These are phyloP conservation scores for Knoxia roxburghii DNA, from an alignment of 257 asterid genomes.

Conservation along the genomic window DNA sequence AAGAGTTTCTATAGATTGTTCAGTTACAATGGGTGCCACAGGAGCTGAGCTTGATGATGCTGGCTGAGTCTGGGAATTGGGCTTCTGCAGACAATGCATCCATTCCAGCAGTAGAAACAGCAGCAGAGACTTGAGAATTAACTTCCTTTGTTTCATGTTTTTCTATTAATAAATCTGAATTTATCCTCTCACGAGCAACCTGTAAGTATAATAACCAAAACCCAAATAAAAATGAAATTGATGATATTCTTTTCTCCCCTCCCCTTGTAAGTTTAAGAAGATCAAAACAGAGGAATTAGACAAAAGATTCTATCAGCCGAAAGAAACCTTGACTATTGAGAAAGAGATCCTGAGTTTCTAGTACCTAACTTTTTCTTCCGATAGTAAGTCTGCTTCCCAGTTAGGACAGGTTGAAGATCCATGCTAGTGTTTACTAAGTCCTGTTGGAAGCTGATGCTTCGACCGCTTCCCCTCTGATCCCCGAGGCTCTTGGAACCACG, in stretches of 20 bases:
- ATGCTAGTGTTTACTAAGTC: too few relatives aligned
- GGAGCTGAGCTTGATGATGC: conserved; percentile 52
- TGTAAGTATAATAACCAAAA: conserved; percentile 26
- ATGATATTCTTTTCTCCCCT: not conserved
- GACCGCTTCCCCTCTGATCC: too few relatives aligned
- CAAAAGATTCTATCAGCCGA: conserved; percentile 23
- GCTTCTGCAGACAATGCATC: conserved; percentile 34
- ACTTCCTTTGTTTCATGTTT: conserved; percentile 32
- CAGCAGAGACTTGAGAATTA: conserved; percentile 31
- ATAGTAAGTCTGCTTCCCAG: too few relatives aligned
- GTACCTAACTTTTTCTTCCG: too few relatives aligned
- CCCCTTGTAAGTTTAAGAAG: not conserved
- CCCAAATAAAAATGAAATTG: not conserved
- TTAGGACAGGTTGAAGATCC: too few relatives aligned
- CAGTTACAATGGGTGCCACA: conserved; percentile 41
- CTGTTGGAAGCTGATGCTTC: too few relatives aligned
- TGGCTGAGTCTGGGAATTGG: conserved; percentile 31
- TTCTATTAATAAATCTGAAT: conserved; percentile 30
- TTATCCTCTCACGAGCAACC: conserved; percentile 68
- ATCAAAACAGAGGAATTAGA: conserved; percentile 10
- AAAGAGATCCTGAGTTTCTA: too few relatives aligned
- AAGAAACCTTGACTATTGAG: conserved; percentile 73
- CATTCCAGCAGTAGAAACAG: conserved; percentile 38
- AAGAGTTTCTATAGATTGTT: conserved; percentile 33
- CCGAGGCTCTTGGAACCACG: too few relatives aligned